phyloP scores from a whole-genome alignment of 1,284 basidiomycete genomes.

The Mrakiaceae sp. region DNA sequence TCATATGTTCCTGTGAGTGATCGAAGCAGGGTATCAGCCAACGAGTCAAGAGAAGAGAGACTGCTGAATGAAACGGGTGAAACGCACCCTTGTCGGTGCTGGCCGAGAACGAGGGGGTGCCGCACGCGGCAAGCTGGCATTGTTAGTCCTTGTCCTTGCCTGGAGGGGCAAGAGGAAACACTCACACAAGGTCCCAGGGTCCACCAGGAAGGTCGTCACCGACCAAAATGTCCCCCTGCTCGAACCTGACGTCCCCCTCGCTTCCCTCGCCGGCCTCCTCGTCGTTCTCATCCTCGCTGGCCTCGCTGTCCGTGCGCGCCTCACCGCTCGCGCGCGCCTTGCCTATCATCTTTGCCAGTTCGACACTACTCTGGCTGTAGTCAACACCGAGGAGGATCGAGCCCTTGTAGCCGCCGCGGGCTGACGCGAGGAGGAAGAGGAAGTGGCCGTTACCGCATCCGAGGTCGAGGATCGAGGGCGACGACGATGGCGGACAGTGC shows the following conservation, averaged over 20 bases:
- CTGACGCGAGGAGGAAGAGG: conserved; percentile 30
- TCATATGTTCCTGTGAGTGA: conserved; percentile 57
- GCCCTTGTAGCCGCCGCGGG: conserved; percentile 22
- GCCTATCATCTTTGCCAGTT: conserved; percentile 15
- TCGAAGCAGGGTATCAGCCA: not conserved
- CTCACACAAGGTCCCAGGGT: conserved; percentile 30
- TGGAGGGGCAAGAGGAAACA: conserved; percentile 12
- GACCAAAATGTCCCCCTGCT: conserved; percentile 28
- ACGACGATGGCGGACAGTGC: conserved; percentile 19
- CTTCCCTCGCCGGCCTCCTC: not conserved
- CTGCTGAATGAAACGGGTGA: not conserved
- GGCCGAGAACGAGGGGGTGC: no score
- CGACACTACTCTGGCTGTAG: conserved; percentile 32
- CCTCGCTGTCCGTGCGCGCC: not conserved
- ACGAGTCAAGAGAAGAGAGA: no score
- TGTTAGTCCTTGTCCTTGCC: no score
- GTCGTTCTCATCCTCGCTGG: not conserved
- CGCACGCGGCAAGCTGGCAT: not conserved
- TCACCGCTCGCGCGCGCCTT: not conserved
- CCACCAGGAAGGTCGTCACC: conserved; percentile 16
- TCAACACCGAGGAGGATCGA: conserved; percentile 31
- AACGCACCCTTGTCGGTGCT: conserved; percentile 14
- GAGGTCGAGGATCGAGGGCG: conserved; percentile 25
- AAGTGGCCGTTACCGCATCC: conserved; percentile 38
- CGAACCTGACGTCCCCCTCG: conserved; percentile 21